Conservation (phyloP, 78 protist species). For the Dictyostelium firmibasis region DNA sequence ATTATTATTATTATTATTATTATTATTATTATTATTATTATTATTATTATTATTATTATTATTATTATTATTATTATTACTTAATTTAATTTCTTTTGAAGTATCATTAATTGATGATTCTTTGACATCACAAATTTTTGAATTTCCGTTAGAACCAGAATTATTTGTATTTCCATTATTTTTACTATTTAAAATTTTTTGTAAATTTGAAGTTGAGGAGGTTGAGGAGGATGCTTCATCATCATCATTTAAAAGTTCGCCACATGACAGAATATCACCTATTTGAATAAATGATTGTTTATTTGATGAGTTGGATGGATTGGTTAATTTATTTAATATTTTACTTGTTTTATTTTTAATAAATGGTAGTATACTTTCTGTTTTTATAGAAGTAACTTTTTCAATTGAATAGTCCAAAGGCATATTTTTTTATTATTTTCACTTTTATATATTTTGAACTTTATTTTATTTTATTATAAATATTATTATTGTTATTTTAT, state of each 20-base stretch:
- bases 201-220: background rate
- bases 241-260: background rate
- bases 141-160: too few species aligned
- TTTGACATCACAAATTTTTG: background rate
- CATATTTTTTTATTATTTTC: background rate
- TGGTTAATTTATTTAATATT: background rate
- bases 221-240: background rate
- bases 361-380: conserved; percentile 1
- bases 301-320: background rate
- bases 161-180: background rate
- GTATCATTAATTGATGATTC: background rate
- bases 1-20: background rate
- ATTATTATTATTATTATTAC: too few species aligned
- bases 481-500: background rate
- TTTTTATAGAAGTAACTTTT: background rate
- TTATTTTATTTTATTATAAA: background rate
- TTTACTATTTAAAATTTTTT: background rate
- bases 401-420: background rate
- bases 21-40: background rate
- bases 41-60: too few species aligned
- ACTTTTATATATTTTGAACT: background rate
- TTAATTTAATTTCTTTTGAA: background rate
- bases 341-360: background rate
- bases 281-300: background rate
- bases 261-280: background rate